phyloP scores from a whole-genome alignment of 176 grass and related monocot species.

The Oryza glumipatula region DNA sequence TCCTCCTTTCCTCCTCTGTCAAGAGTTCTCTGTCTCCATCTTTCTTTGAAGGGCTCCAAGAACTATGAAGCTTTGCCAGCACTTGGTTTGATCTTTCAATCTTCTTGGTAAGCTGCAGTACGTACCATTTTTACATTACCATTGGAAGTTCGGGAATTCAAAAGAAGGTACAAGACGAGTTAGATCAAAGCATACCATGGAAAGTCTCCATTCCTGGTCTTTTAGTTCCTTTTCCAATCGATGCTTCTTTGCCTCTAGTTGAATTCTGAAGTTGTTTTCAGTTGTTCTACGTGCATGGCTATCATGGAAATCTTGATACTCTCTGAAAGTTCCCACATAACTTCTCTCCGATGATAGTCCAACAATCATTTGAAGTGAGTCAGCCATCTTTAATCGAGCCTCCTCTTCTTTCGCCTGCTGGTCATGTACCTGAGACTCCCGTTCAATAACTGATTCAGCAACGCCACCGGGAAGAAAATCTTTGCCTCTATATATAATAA shows the following conservation, averaged over 20 bases:
- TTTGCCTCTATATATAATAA: conserved; percentile 96
- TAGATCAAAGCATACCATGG: conserved; percentile 57
- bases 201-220: conserved; percentile 66
- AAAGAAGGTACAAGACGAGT: conserved; percentile 24
- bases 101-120: conserved; percentile 75
- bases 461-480: conserved; percentile 84
- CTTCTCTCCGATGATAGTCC: conserved; percentile 41
- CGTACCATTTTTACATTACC: neutral
- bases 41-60: conserved; percentile 53
- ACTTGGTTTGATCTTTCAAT: conserved; percentile 74
- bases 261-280: conserved; percentile 36
- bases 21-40: conserved; percentile 74
- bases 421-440: conserved; percentile 60
- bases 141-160: conserved; percentile 4
- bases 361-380: conserved; percentile 52
- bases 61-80: conserved; percentile 63
- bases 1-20: conserved; percentile 76
- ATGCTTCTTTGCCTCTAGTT: conserved; percentile 69
- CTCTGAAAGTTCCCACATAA: conserved; percentile 63
- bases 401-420: conserved; percentile 83
- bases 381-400: conserved; percentile 55
- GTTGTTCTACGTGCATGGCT: conserved; percentile 39
- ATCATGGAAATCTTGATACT: conserved; percentile 69
- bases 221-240: conserved; percentile 79
- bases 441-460: conserved; percentile 53